A percentile compares a stretch with the other conserved stretches of the same genome.
Evolutionary conservation across 208 protist species (phyloP).

Genomic region (Leishmania major): DNA sequence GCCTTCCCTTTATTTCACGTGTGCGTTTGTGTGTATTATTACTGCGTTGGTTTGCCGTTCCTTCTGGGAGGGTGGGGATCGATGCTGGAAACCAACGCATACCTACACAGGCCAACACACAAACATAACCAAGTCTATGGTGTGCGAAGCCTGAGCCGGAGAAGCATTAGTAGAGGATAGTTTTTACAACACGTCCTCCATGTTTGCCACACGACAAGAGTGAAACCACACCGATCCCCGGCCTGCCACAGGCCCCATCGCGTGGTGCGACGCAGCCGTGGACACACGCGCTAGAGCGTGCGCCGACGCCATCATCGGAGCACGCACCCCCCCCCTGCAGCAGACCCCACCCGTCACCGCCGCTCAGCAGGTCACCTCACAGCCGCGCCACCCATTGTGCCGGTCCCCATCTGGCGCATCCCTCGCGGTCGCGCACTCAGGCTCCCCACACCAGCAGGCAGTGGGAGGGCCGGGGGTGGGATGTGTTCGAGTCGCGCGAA

Average conservation of each 20-base stretch:
- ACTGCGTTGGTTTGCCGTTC: neutral
- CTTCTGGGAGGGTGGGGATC: neutral
- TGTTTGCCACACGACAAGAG: no score
- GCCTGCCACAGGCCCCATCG: neutral
- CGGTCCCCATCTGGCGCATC: no score
- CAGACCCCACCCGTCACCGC: neutral
- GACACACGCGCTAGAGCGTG: neutral
- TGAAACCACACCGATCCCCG: no score
- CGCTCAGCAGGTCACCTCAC: neutral
- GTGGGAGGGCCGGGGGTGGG: neutral
- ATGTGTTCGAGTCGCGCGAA: neutral
- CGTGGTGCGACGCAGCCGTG: neutral
- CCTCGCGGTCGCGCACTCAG: no score
- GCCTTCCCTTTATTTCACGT: no score
- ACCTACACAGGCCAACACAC: neutral
- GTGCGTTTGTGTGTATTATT: neutral
- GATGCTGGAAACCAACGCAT: neutral
- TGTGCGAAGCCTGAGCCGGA: neutral
- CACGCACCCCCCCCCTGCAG: neutral
- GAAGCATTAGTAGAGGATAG: neutral
- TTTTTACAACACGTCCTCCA: neutral
- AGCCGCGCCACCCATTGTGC: neutral
- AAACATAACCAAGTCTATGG: neutral
- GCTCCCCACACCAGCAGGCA: neutral
- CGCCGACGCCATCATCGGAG: neutral